phyloP scores from a whole-genome alignment of 768 basidiomycete species.

The Coprinellus micaceus region DNA sequence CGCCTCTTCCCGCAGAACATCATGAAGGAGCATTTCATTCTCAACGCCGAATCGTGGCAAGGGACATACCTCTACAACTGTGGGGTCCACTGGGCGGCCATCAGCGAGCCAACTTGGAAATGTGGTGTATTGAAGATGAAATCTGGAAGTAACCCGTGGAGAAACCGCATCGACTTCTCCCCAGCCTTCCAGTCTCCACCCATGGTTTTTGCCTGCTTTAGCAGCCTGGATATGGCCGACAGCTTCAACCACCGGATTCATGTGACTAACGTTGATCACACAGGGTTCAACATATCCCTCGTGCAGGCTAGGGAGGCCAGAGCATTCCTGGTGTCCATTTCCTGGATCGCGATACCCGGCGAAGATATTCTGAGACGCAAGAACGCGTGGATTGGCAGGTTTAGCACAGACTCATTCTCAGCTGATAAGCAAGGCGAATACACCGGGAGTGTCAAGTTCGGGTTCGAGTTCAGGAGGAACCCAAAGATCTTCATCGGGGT shows the following conservation, averaged over 20 bases:
- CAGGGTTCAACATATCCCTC: neutral
- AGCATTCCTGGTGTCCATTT: neutral
- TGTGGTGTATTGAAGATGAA: neutral
- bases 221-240: neutral
- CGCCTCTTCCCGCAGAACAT: neutral
- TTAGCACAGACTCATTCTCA: neutral
- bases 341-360: neutral
- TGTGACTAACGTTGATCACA: neutral
- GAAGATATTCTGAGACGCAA: neutral
- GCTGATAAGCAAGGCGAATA: too few species aligned
- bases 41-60: neutral
- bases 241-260: neutral
- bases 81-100: neutral
- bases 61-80: neutral
- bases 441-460: neutral
- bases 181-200: neutral
- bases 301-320: neutral
- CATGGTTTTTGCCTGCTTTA: neutral
- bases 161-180: neutral
- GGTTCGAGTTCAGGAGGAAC: neutral
- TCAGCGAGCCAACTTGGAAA: neutral
- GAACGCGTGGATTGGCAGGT: conserved; percentile 3
- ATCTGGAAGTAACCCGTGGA: neutral
- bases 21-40: neutral
- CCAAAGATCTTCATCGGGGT: conserved; percentile 4